These are phyloP conservation scores for Suhomyces choctaworum DNA, from an alignment of 1,139 yeast genomes.

Conservation along the genomic window DNA sequence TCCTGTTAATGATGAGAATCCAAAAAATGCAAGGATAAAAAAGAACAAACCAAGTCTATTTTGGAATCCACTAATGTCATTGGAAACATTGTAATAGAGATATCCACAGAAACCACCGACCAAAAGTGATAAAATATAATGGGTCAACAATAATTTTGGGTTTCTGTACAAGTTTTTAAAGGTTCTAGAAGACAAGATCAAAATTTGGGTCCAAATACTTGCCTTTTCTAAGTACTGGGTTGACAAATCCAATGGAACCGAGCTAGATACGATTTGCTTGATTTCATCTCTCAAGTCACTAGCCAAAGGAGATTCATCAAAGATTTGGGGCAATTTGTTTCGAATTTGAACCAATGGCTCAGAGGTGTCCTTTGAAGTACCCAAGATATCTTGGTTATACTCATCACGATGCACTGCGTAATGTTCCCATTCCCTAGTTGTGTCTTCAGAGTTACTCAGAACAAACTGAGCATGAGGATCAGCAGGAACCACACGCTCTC, in stretches of 20 bases:
- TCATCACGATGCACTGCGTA: slow-evolving; percentile 85
- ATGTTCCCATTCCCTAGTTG: slow-evolving; percentile 87
- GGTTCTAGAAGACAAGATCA: slow-evolving; percentile 76
- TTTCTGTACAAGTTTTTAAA: slow-evolving; percentile 91
- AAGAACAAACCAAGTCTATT: slow-evolving; percentile 91
- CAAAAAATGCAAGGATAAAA: slow-evolving; percentile 85
- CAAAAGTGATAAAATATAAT: slow-evolving; percentile 71
- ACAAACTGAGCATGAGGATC: slow-evolving; percentile 44
- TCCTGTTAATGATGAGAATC: slow-evolving; percentile 90
- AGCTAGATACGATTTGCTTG: slow-evolving; percentile 32
- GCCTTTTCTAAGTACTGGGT: slow-evolving; percentile 50
- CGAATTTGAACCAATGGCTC: slow-evolving; percentile 33
- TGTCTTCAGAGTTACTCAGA: slow-evolving; percentile 37
- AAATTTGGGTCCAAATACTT: slow-evolving; percentile 58
- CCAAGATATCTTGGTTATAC: slow-evolving; percentile 29
- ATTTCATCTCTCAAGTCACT: slow-evolving; percentile 53
- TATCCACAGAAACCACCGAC: slow-evolving; percentile 86
- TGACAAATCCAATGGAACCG: slow-evolving; percentile 37
- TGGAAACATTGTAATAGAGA: slow-evolving; percentile 75
- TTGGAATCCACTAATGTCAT: slow-evolving; percentile 95
- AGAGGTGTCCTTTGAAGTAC: slow-evolving; percentile 15
- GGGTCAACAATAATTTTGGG: slow-evolving; percentile 80
- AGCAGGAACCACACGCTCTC: slow-evolving; percentile 23
- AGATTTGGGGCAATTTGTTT: slow-evolving; percentile 43
- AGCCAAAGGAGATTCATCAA: slow-evolving; percentile 50